A percentile compares a stretch with the other conserved stretches of the same genome.
Conservation (phyloP, 805 yeast species). For the Citeromyces matritensis region DNA sequence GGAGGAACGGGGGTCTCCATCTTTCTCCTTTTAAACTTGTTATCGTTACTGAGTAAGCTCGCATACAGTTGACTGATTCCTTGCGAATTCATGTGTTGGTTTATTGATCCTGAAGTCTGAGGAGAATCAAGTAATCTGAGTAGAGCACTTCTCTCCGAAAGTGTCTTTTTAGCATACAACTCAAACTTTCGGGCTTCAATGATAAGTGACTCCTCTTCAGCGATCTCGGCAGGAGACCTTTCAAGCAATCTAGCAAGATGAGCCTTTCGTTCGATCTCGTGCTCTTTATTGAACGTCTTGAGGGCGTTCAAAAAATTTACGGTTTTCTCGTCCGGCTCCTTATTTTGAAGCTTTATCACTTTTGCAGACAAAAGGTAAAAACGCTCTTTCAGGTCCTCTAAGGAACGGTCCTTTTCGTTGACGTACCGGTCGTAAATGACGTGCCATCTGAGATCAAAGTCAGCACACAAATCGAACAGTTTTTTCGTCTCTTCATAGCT, state of each 20-base stretch:
- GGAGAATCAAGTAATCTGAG: constrained; percentile 79
- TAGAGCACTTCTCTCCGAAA: constrained; percentile 67
- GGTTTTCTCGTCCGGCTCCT: constrained; percentile 22
- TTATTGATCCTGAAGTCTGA: constrained; percentile 57
- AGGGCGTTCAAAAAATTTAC: constrained; percentile 42
- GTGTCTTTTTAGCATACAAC: constrained; percentile 78
- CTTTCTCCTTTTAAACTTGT: constrained; percentile 43
- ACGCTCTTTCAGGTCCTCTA: constrained; percentile 76
- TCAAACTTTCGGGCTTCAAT: constrained; percentile 90
- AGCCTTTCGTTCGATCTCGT: constrained; percentile 67
- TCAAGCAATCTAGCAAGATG: constrained; percentile 64
- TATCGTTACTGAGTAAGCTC: constrained; percentile 54
- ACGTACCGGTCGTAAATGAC: constrained; percentile 51
- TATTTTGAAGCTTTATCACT: constrained; percentile 28
- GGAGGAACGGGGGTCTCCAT: constrained; percentile 41
- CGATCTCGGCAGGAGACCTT: constrained; percentile 91
- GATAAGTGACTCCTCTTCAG: constrained; percentile 91
- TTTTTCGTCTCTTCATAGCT: constrained; percentile 62
- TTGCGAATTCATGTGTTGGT: constrained; percentile 69
- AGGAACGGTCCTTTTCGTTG: constrained; percentile 24
- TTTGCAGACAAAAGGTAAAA: constrained; percentile 57
- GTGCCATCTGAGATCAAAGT: constrained; percentile 55
- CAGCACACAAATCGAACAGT: constrained; percentile 53
- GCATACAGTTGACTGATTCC: constrained; percentile 81
- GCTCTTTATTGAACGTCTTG: constrained; percentile 45